Percentiles rank a stretch among this genome's conserved stretches.
Evolutionary conservation across 2,329 filamentous ascomycete genomes (phyloP).

Genomic region (Alternaria consortialis): DNA sequence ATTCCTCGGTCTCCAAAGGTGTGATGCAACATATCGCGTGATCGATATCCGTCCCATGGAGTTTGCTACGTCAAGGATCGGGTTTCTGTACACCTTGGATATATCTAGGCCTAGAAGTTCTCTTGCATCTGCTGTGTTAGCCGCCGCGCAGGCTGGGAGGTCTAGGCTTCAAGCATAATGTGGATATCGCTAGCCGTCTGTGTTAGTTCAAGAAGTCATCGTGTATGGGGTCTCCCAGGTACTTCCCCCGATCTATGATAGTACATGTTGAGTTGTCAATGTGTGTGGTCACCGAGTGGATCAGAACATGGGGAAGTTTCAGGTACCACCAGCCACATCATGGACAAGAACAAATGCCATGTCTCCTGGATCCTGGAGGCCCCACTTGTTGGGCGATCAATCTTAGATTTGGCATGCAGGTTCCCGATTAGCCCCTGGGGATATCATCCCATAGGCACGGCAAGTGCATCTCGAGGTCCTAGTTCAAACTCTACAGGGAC

Average conservation of each 20-base stretch:
- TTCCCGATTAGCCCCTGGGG: neutral
- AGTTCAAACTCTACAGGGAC: neutral
- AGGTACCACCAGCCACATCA: neutral
- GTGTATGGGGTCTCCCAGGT: neutral
- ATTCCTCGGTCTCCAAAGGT: neutral
- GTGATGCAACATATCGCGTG: constrained; percentile 2
- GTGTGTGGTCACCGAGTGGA: neutral
- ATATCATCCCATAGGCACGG: neutral
- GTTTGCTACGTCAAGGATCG: constrained; percentile 21
- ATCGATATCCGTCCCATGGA: neutral
- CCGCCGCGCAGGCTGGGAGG: neutral
- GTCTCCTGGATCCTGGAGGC: constrained; percentile 1
- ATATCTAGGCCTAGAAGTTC: neutral
- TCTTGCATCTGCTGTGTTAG: neutral
- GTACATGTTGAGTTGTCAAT: neutral
- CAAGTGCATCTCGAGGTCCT: neutral
- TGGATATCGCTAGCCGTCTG: constrained; percentile 7
- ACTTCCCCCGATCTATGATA: neutral
- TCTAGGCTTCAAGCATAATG: constrained; percentile 1
- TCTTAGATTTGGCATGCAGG: constrained; percentile 14
- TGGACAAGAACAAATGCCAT: constrained; percentile 11
- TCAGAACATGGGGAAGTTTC: constrained; percentile 9
- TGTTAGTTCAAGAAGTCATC: constrained; percentile 8
- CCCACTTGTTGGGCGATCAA: constrained; percentile 7
- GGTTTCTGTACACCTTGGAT: neutral